phyloP scores from a whole-genome alignment of 345 rosid genomes.

The Bruguiera sexangula region DNA sequence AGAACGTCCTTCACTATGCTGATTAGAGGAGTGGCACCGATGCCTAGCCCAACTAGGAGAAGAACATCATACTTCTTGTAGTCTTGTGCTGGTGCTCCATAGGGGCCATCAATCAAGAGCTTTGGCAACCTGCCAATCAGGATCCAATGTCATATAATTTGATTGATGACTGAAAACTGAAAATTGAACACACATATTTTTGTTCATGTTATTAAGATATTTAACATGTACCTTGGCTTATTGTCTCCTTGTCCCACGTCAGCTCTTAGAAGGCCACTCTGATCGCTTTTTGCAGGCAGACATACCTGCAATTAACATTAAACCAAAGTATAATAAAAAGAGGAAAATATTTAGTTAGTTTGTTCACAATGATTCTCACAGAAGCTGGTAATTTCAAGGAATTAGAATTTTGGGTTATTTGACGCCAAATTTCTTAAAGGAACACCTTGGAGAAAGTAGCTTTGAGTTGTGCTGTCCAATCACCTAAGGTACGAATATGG shows the following conservation, averaged over 20 bases:
- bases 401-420: no score
- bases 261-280: slow-evolving; percentile 58
- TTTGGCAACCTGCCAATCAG: slow-evolving; percentile 51
- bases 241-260: slow-evolving; percentile 38
- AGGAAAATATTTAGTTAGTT: neutral
- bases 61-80: slow-evolving; percentile 70
- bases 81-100: slow-evolving; percentile 85
- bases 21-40: slow-evolving; percentile 77
- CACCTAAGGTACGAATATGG: slow-evolving; percentile 45
- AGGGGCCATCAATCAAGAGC: slow-evolving; percentile 72
- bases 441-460: slow-evolving; percentile 50
- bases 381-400: no score
- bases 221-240: slow-evolving; percentile 41
- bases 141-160: no score
- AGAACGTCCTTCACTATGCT: slow-evolving; percentile 76
- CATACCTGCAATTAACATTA: slow-evolving; percentile 38
- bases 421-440: neutral
- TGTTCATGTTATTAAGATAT: no score
- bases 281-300: slow-evolving; percentile 51
- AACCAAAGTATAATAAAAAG: neutral
- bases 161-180: no score
- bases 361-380: no score
- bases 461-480: slow-evolving; percentile 78
- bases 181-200: no score
- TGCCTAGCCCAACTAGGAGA: slow-evolving; percentile 75